A percentile compares a stretch with the other conserved stretches of the same genome.
These are phyloP conservation scores for Trichoderma afroharzianum DNA, from an alignment of 2,329 filamentous ascomycete species.

Conservation along the genomic window DNA sequence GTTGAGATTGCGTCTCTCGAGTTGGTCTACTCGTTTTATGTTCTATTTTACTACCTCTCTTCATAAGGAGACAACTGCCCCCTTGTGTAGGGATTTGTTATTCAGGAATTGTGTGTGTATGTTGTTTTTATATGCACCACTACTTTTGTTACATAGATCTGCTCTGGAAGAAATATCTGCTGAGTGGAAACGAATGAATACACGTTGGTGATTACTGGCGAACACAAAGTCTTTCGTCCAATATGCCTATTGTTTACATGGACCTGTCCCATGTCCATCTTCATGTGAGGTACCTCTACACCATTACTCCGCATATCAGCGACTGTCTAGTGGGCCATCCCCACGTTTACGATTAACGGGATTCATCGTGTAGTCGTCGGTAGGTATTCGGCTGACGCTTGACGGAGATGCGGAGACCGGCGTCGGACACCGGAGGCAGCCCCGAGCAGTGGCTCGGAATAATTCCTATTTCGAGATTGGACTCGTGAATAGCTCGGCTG, in stretches of 20 bases:
- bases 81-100: background rate
- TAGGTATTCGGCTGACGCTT: background rate
- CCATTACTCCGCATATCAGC: background rate
- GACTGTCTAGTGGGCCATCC: background rate
- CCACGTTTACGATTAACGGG: background rate
- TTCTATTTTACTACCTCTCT: background rate
- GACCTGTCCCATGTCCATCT: background rate
- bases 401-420: background rate
- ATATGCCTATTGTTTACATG: background rate
- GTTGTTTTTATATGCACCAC: background rate
- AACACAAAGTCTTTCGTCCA: background rate
- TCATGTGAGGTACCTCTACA: background rate
- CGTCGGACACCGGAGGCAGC: background rate
- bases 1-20: background rate
- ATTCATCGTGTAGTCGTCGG: background rate
- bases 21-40: background rate
- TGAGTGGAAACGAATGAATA: background rate
- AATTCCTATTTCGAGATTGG: background rate
- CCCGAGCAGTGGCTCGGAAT: background rate
- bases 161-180: background rate
- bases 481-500: background rate
- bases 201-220: background rate
- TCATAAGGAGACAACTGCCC: background rate
- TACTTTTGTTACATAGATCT: conserved; percentile 10
- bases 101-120: background rate